A percentile compares a stretch with the other conserved stretches of the same genome.
These are phyloP conservation scores for Sanguinoderma infundibulare DNA, from an alignment of 1,284 basidiomycete species.

Conservation along the genomic window DNA sequence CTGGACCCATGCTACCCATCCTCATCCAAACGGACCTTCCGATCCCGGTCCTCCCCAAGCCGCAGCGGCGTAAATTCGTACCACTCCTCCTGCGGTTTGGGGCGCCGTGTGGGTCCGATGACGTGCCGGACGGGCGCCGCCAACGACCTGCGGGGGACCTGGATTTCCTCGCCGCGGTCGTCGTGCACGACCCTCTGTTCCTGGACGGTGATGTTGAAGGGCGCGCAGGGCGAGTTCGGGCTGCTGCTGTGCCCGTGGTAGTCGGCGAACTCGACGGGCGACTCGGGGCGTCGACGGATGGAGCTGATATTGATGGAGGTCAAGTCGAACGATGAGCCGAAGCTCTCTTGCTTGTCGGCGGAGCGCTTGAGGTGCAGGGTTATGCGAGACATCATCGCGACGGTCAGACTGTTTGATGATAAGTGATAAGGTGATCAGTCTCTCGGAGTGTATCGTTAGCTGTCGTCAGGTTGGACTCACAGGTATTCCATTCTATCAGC, in stretches of 20 bases:
- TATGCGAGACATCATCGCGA: constrained; percentile 58
- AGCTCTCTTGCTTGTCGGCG: neutral
- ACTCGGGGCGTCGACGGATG: neutral
- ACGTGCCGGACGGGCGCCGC: neutral
- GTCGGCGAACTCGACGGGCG: neutral
- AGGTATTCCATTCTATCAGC: constrained; percentile 49
- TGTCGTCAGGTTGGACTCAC: constrained; percentile 36
- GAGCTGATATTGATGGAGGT: neutral
- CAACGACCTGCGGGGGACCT: neutral
- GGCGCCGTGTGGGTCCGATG: neutral
- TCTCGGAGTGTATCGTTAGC: neutral
- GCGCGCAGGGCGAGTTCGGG: no score
- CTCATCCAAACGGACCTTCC: neutral
- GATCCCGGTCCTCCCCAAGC: neutral
- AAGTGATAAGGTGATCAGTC: neutral
- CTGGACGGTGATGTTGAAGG: constrained; percentile 1
- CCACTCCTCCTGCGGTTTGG: constrained; percentile 6
- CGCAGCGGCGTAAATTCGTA: constrained; percentile 3
- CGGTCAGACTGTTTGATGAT: constrained; percentile 30
- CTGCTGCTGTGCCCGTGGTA: neutral
- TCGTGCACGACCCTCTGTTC: neutral
- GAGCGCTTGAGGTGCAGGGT: constrained; percentile 45
- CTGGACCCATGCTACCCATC: neutral
- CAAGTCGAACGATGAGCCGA: neutral
- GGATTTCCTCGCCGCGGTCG: constrained; percentile 35